Base-by-base conservation (phyloP, 192 early-diverging fungal species). In the Mortierella alpina region DNA sequence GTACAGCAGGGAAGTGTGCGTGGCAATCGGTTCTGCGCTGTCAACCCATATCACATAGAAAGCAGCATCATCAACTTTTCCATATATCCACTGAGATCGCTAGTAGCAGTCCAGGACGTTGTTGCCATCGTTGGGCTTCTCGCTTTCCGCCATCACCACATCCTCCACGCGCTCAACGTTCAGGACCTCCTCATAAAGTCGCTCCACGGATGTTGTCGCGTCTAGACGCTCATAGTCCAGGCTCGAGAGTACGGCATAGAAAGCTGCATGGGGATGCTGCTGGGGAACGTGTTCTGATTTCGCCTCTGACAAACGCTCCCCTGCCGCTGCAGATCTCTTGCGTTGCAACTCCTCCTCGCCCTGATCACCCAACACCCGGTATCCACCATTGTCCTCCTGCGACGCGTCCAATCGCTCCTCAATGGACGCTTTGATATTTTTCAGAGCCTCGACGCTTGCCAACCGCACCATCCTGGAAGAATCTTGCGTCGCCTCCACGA, bases 131-230 rank as follows among this genome's bases (percentile, higher is more conserved):
- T 82, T 60, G 54, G 63, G 49, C 47, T 84, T 75, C 60, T 89
- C 88, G 14, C 57, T 66, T 15, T 84, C 76, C 13, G 65, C 70
- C 76, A 81, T 81, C 18, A 84, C 79, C 39, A 74, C 79, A 15
- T 79, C 62, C 20, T 73, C 63, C n/a, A 78, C 69, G 6, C 70
- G 72, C 57, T 87, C 84, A 58, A 87, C 83, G 11, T 84, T 82
- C 69, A 89, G 66, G 2, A 85, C 85, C 65, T 89, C 88, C 67
- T 87, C 75, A 52, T 89, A 89, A 13, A 89, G 79, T 54, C 87
- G 84, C 57, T 89, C 88, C 18, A 79, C 80, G 23, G 74, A 82
- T 6, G 80, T 81, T 9, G 83, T 85, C 17, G 85, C 66, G 49
- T 84, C 82, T 47, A 89, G 52, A 10, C 76, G 66, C 20, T 73